Percentiles rank a stretch among this genome's conserved stretches.
Conservation (phyloP, 139 green algal genomes). For the Tetratostichococcus sp. region DNA sequence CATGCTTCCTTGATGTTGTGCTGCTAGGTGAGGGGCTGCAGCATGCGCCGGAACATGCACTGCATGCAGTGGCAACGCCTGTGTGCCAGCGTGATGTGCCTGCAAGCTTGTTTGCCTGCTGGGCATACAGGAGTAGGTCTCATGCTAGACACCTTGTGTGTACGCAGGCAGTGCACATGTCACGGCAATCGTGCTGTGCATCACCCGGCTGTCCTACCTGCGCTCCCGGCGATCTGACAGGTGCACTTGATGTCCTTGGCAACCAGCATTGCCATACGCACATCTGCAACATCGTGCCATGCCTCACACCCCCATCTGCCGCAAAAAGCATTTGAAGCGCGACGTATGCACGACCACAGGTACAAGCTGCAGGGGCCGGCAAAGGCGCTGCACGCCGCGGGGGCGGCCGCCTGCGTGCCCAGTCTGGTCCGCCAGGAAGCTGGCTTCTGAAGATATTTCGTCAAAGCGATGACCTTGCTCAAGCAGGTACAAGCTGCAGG, state of each 20-base stretch:
- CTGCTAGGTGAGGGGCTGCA: slow-evolving; percentile 15
- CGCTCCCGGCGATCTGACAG: not conserved
- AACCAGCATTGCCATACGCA: no score
- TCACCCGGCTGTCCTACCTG: slow-evolving; percentile 4
- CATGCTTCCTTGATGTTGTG: slow-evolving; percentile 29
- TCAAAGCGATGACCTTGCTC: not conserved
- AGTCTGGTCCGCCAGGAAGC: no score
- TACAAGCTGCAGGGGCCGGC: slow-evolving; percentile 9
- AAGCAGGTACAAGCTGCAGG: slow-evolving; percentile 5
- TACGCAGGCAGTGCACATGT: slow-evolving; percentile 21
- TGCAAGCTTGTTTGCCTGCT: no score
- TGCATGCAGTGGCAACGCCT: not conserved
- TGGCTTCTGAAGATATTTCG: no score
- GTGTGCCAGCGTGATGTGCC: not conserved
- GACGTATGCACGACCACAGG: not conserved
- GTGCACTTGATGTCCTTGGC: no score
- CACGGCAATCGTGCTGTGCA: slow-evolving; percentile 9
- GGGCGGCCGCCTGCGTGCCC: not conserved
- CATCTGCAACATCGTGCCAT: no score
- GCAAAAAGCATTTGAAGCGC: no score
- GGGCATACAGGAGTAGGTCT: no score
- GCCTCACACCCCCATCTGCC: no score
- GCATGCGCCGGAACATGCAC: not conserved
- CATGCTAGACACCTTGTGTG: not conserved
- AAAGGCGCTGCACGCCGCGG: not conserved